phyloP scores from a whole-genome alignment of 352 stramenopile species.

The Pilasporangium apinafurcum region DNA sequence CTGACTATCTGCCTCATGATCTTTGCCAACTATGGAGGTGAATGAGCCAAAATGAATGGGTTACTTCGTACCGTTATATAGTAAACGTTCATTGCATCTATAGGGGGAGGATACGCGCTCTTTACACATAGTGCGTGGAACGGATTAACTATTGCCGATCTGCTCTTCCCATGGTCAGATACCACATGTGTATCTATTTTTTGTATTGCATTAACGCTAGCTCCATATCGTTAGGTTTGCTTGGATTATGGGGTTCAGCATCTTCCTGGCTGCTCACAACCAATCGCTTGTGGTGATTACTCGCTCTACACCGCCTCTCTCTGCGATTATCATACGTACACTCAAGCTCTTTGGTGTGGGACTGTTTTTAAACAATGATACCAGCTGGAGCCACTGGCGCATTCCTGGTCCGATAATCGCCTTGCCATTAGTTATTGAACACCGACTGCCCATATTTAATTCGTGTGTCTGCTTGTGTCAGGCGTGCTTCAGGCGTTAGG shows the following conservation, averaged over 20 bases:
- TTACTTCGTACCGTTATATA: neutral
- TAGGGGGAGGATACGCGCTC: slow-evolving; percentile 44
- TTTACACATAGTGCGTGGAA: slow-evolving; percentile 79
- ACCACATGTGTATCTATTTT: neutral
- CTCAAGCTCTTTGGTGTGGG: slow-evolving; percentile 56
- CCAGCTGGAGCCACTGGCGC: slow-evolving; percentile 44
- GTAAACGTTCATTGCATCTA: neutral
- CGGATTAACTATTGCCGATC: slow-evolving; percentile 63
- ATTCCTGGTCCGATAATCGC: slow-evolving; percentile 40
- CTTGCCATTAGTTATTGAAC: neutral
- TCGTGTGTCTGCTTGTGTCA: slow-evolving; percentile 1
- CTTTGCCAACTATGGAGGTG: slow-evolving; percentile 85
- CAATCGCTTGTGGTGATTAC: neutral
- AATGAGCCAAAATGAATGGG: neutral
- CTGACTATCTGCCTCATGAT: slow-evolving; percentile 76
- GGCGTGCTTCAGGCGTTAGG: slow-evolving; percentile 71
- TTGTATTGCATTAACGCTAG: neutral
- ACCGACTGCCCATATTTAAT: neutral
- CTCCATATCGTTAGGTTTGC: slow-evolving; percentile 35
- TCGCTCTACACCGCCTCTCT: neutral
- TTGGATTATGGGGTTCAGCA: slow-evolving; percentile 80
- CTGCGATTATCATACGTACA: slow-evolving; percentile 18
- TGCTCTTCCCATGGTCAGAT: slow-evolving; percentile 73
- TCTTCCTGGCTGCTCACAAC: slow-evolving; percentile 15
- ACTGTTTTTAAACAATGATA: slow-evolving; percentile 65